phyloP scores from a whole-genome alignment of 2,329 filamentous ascomycete genomes.

The Colletotrichum sp. region DNA sequence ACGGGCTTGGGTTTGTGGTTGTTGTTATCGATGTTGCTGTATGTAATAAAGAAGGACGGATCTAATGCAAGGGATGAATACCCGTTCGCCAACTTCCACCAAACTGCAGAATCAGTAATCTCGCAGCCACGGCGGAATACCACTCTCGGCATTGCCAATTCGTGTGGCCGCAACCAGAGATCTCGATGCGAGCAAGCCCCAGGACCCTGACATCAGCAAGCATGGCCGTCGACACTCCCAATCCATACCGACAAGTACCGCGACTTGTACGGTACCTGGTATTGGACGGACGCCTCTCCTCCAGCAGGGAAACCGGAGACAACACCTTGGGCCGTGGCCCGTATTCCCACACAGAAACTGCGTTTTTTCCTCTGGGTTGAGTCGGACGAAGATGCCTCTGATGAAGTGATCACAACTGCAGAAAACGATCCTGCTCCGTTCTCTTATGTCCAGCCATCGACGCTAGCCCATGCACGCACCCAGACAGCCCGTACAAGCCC shows the following conservation, averaged over 20 bases:
- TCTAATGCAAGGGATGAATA: background rate
- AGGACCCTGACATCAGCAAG: slow-evolving; percentile 21
- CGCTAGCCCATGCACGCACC: slow-evolving; percentile 16
- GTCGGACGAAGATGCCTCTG: slow-evolving; percentile 2
- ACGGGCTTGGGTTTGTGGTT: background rate
- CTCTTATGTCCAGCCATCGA: slow-evolving; percentile 2
- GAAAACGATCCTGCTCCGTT: slow-evolving; percentile 1
- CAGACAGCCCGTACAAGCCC: background rate
- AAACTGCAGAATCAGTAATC: background rate
- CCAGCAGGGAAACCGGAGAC: background rate
- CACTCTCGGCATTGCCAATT: background rate
- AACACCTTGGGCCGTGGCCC: background rate
- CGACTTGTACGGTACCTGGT: background rate
- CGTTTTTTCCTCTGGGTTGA: background rate
- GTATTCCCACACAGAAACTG: slow-evolving; percentile 12
- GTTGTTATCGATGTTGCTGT: background rate
- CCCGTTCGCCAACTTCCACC: background rate
- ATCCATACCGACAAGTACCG: slow-evolving; percentile 15
- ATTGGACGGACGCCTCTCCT: background rate
- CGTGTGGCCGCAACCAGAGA: slow-evolving; percentile 9
- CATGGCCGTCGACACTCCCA: background rate
- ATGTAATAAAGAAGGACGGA: background rate
- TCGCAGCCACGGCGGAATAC: background rate
- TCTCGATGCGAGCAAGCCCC: slow-evolving; percentile 17
- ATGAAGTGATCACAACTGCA: slow-evolving; percentile 8